Conservation (phyloP, 2,329 filamentous ascomycete genomes). For the Blastomyces percursus region DNA sequence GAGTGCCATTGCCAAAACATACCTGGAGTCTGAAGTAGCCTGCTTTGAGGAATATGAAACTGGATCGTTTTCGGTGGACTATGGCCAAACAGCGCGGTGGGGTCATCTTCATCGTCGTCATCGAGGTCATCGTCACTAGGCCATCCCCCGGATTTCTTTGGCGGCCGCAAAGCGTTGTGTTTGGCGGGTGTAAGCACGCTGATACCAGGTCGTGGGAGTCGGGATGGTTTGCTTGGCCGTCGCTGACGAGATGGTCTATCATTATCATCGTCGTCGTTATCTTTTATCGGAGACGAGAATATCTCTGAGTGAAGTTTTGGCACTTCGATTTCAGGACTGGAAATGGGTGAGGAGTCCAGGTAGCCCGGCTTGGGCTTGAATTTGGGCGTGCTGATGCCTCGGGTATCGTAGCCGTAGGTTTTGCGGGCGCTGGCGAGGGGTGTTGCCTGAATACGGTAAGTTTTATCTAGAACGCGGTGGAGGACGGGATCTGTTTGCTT, state of each 20-base stretch:
- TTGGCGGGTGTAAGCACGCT: constrained; percentile 69
- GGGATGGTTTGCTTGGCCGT: constrained; percentile 37
- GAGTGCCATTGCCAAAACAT: constrained; percentile 12
- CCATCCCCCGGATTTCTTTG: constrained; percentile 42
- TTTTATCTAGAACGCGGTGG: constrained; percentile 89
- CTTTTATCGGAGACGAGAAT: constrained; percentile 62
- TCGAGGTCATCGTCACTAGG: constrained; percentile 60
- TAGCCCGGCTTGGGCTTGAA: constrained; percentile 19
- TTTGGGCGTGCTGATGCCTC: constrained; percentile 17
- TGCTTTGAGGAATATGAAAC: constrained; percentile 41
- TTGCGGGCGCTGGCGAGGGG: constrained; percentile 46
- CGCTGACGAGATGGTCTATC: constrained; percentile 32
- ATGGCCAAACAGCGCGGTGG: constrained; percentile 53
- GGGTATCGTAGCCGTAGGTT: constrained; percentile 10
- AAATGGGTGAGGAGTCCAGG: constrained; percentile 46
- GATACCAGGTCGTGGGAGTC: constrained; percentile 61
- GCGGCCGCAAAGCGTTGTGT: constrained; percentile 27
- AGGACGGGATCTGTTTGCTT: constrained; percentile 59
- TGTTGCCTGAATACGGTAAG: constrained; percentile 85
- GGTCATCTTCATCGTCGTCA: constrained; percentile 48
- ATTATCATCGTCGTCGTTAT: background rate
- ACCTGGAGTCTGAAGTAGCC: constrained; percentile 41
- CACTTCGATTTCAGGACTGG: constrained; percentile 65
- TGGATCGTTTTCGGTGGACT: constrained; percentile 72
- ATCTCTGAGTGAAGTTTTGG: constrained; percentile 76